Conservation (phyloP, 768 basidiomycete species). For the Tubosaeta brunneosetosa region DNA sequence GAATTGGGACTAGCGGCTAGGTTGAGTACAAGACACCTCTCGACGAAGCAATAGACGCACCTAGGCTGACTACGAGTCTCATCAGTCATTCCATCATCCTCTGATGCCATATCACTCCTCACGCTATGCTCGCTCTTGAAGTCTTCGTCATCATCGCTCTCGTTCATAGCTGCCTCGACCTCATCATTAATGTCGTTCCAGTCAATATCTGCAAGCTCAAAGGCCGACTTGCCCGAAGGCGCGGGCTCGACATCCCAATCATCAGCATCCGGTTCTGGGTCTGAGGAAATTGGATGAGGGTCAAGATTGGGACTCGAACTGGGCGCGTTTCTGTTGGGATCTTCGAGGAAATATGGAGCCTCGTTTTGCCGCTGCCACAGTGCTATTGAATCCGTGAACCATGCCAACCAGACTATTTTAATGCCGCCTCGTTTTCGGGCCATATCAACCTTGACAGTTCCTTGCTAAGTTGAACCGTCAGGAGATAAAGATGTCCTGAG, state of each 20-base stretch:
- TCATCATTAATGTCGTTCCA: constrained; percentile 85
- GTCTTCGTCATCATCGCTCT: constrained; percentile 58
- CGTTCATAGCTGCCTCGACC: constrained; percentile 81
- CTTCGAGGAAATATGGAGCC: constrained; percentile 67
- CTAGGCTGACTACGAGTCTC: constrained; percentile 46
- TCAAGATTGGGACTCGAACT: constrained; percentile 44
- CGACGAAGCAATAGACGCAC: constrained; percentile 22
- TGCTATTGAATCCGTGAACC: constrained; percentile 89
- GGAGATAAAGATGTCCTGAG: constrained; percentile 1
- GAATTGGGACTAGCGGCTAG: constrained; percentile 31
- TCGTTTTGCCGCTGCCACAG: constrained; percentile 85
- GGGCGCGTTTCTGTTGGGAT: constrained; percentile 39
- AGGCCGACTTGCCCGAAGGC: constrained; percentile 28
- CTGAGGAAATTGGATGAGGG: constrained; percentile 54
- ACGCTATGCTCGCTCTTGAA: constrained; percentile 36
- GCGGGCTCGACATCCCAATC: constrained; percentile 55
- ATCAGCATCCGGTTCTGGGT: constrained; percentile 63
- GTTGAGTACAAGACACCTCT: constrained; percentile 12
- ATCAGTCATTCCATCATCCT: constrained; percentile 48
- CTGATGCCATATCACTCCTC: constrained; percentile 42
- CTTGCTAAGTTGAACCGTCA: constrained; percentile 46
- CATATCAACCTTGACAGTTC: constrained; percentile 87
- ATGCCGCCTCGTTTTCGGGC: constrained; percentile 73
- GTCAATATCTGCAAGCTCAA: constrained; percentile 62
- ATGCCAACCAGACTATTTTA: constrained; percentile 81